Base-by-base conservation (phyloP, 306 rosid genomes). In the Crotalaria pallida region DNA sequence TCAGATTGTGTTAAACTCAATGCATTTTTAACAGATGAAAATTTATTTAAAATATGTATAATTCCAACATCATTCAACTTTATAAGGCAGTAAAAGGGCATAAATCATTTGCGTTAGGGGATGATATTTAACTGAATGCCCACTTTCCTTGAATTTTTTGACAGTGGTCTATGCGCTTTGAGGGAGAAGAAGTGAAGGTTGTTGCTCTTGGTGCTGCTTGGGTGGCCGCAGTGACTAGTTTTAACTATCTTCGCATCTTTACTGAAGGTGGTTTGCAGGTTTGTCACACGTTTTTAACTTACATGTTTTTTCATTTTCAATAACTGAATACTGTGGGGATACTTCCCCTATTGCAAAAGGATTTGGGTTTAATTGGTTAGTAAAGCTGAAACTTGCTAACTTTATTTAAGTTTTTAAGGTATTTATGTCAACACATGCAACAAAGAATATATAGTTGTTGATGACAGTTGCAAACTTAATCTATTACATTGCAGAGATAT, bases 141-240 rank as follows among this genome's bases (percentile, higher is more conserved):
- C 51, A 78, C 81, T 82, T 65, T 22, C 34, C 77, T 51, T 65
- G 23, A 75, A 76, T 56, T 64, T 10, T 38, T 22, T 72, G 69
- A 61, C 71, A 94, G 97, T 94, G 99, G 97, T 94, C 97, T 40
- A 94, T 94, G 99, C 88, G 99, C 79, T 79, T 94, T 52, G 99
- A 94, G 76, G 89, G 89, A 31, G 99, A 94, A 83, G 99, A 94
- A 80, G 96, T 91, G 68, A 94, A 88, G 82, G 92, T 48, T 53
- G 99, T 94, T 69, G 96, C 96, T 59, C 84, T 88, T 44, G 99
- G 97, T 70, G 44, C 83, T 72, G 78, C 82, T 23, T 94, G 97
- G 99, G 96, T 94, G 66, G 99, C 97, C 18, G 97, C 99, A 29
- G 75, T 83, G 31, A 94, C 99, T 8, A 91, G 88, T 80, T 88